Conservation (phyloP, 2,329 filamentous ascomycete genomes). For the Fusarium buharicum region DNA sequence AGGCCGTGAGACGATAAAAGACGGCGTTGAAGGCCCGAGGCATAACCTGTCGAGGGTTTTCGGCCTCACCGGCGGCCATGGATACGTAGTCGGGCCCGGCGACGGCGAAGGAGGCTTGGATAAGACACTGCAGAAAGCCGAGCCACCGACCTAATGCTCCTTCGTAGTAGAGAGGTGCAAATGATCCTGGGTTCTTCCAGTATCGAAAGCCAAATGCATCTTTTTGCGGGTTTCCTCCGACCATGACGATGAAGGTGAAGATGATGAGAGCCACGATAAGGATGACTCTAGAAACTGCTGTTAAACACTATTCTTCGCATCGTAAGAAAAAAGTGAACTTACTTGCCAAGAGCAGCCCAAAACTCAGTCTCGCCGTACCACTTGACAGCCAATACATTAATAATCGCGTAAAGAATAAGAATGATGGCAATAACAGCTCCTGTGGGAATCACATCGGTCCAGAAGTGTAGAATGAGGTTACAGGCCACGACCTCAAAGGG, state of each 20-base stretch:
- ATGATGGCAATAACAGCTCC: slow-evolving; percentile 70
- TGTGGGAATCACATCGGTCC: slow-evolving; percentile 69
- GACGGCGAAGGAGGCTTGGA: slow-evolving; percentile 75
- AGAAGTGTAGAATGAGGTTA: slow-evolving; percentile 71
- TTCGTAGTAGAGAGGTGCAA: slow-evolving; percentile 70
- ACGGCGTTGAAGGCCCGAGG: slow-evolving; percentile 81
- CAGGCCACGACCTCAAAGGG: slow-evolving; percentile 75
- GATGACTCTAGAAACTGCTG: slow-evolving; percentile 56
- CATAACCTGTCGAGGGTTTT: slow-evolving; percentile 75
- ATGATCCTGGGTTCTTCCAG: slow-evolving; percentile 75
- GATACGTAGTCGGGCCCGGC: slow-evolving; percentile 75
- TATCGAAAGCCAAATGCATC: slow-evolving; percentile 78
- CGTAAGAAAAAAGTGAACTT: neutral
- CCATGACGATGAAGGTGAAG: slow-evolving; percentile 85
- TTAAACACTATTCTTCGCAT: neutral
- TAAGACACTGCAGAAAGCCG: slow-evolving; percentile 80
- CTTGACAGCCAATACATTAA: slow-evolving; percentile 79
- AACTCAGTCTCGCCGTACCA: slow-evolving; percentile 85
- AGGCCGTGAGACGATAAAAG: slow-evolving; percentile 79
- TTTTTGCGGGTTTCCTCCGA: slow-evolving; percentile 80
- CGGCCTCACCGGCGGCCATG: slow-evolving; percentile 76
- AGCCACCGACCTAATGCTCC: slow-evolving; percentile 77
- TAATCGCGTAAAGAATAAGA: slow-evolving; percentile 57
- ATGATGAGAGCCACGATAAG: slow-evolving; percentile 76
- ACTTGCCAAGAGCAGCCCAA: slow-evolving; percentile 75